Evolutionary conservation across 129 eudicot species (phyloP).

Genomic region (Tagetes patula): DNA sequence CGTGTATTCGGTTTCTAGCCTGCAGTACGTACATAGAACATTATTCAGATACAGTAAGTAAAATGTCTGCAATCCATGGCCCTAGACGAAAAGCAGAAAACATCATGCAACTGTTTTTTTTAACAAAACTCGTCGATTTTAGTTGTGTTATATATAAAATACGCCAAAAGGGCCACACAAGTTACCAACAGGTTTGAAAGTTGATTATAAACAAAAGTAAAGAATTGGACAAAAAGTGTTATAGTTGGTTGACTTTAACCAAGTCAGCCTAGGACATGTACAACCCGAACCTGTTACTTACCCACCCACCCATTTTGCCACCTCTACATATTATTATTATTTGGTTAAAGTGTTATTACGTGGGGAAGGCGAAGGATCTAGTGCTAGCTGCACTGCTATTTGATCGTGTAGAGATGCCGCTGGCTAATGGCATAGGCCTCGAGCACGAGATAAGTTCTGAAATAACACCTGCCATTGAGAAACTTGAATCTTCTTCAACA

Average conservation of each 20-base stretch:
- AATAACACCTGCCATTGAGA: constrained; percentile 57
- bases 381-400: constrained; percentile 88
- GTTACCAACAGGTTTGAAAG: too few species aligned
- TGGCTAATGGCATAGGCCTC: constrained; percentile 50
- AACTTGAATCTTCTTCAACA: constrained; percentile 67
- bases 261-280: too few species aligned
- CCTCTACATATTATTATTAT: background rate
- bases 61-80: background rate
- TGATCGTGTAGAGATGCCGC: constrained; percentile 73
- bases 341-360: constrained; percentile 40
- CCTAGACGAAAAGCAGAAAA: background rate
- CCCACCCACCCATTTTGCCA: background rate
- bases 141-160: too few species aligned
- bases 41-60: background rate
- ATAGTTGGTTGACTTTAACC: background rate
- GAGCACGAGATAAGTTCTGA: constrained; percentile 40
- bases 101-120: background rate
- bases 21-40: constrained; percentile 29
- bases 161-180: too few species aligned
- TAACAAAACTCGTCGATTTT: too few species aligned
- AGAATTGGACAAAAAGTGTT: background rate
- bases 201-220: background rate
- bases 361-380: constrained; percentile 90
- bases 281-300: constrained; percentile 1
- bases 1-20: constrained; percentile 69